phyloP scores from a whole-genome alignment of 2,329 filamentous ascomycete species.

The Cladosporium velox region DNA sequence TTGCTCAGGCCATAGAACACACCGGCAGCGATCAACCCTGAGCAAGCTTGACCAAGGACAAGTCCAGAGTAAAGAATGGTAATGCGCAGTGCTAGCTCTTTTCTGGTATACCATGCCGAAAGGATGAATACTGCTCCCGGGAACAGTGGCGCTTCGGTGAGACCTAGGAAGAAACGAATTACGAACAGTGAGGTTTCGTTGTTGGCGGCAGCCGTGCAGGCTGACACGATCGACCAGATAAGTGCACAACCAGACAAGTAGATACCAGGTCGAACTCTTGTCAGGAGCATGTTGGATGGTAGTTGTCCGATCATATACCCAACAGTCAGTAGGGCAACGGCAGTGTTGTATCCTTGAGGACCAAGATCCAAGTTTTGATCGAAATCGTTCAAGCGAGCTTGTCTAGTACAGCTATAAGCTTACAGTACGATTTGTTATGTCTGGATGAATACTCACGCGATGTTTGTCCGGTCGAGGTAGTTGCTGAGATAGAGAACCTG shows the following conservation, averaged over 20 bases:
- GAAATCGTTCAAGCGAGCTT: slow-evolving; percentile 8
- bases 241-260: slow-evolving; percentile 41
- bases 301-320: slow-evolving; percentile 45
- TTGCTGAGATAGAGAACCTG: neutral
- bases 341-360: slow-evolving; percentile 9
- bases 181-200: slow-evolving; percentile 30
- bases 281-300: slow-evolving; percentile 50
- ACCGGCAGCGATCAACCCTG: slow-evolving; percentile 13
- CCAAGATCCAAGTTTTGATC: neutral
- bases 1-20: slow-evolving; percentile 7
- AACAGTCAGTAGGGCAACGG: slow-evolving; percentile 3
- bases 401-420: neutral
- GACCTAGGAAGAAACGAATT: slow-evolving; percentile 28
- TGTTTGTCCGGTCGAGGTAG: slow-evolving; percentile 8
- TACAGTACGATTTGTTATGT: neutral
- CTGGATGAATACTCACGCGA: neutral
- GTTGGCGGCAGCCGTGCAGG: slow-evolving; percentile 29
- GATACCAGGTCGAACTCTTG: slow-evolving; percentile 44
- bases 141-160: slow-evolving; percentile 22
- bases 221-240: slow-evolving; percentile 38
- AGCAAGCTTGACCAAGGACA: slow-evolving; percentile 10
- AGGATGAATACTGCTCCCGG: slow-evolving; percentile 25
- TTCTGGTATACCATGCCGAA: slow-evolving; percentile 46
- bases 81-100: slow-evolving; percentile 8
- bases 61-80: slow-evolving; percentile 16